Base-by-base conservation (phyloP, 331 rosid species). In the Pyracantha coccinea region DNA sequence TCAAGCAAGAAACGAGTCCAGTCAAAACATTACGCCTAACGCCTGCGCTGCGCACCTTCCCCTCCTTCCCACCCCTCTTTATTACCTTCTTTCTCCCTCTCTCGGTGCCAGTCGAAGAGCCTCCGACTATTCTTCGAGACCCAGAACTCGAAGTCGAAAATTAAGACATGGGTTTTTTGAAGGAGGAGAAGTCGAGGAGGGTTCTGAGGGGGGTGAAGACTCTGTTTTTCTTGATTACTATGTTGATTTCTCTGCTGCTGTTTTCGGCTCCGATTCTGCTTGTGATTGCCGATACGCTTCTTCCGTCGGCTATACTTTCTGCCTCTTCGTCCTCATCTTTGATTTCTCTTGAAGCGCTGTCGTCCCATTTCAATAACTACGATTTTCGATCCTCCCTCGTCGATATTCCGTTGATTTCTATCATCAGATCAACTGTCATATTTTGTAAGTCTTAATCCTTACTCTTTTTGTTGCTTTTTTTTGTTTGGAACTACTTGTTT, bases 191-290 rank as follows among this genome's bases (percentile, higher is more conserved):
- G 82, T 86, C 91, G 2, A 85, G 75, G 23, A 87, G 87, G 72
- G 57, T 95, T 2, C 50, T 77, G 73, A 86, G 99, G 50, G 97
- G 86, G 1, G 62, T 95, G 4, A 95, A 92, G 75, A 92, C 99
- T 2, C 1, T 90, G 58, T 95, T 95, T 83, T 86, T 95, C 89
- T 80, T 92, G 60, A 86, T 95, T 82, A 70, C 97, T 16, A 95
- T 95, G 99, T 47, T 95, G 62, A 70, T 89, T 1, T 95, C 98
- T 4, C 85, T 95, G 44, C 89, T 95, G 5, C 81, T 92, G 2
- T 87, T 95, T 80, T 95, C 97, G 0, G 97, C 97, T 2, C 99
- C 99, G 25, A 73, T 95, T 75, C 86, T 95, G 13, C 82, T 95
- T 1, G 96, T 88, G 19, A 71, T 95, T 14, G 91, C 97, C 11